These are phyloP conservation scores for Pythium guiyangense DNA, from an alignment of 352 stramenopile species.

Conservation along the genomic window DNA sequence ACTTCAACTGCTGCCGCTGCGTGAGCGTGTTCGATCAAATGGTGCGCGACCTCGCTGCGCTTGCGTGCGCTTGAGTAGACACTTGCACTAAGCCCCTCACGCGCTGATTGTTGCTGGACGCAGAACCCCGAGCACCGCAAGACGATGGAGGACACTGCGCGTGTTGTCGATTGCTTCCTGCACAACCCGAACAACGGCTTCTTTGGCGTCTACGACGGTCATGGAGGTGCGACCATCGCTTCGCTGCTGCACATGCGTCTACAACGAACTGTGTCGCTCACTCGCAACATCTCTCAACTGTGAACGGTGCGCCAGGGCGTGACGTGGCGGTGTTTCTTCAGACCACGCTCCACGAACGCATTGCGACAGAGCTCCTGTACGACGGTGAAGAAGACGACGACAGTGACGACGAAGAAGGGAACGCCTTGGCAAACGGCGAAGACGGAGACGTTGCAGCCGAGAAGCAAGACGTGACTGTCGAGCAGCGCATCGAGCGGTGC, in stretches of 20 bases:
- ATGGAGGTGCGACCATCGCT: slow-evolving; percentile 66
- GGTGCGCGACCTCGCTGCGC: slow-evolving; percentile 20
- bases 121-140: slow-evolving; percentile 72
- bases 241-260: too few species aligned
- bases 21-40: slow-evolving; percentile 80
- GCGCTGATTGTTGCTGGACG: neutral
- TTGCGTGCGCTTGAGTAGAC: neutral
- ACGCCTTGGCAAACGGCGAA: neutral
- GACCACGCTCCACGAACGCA: slow-evolving; percentile 54
- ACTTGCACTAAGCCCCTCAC: neutral
- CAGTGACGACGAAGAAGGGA: neutral
- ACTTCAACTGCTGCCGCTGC: slow-evolving; percentile 52
- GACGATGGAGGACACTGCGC: slow-evolving; percentile 81
- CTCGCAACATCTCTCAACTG: neutral
- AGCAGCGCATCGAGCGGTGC: slow-evolving; percentile 60
- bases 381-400: slow-evolving; percentile 1
- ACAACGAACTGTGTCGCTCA: too few species aligned
- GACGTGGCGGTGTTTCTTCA: slow-evolving; percentile 71
- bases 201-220: slow-evolving; percentile 75
- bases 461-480: slow-evolving; percentile 28
- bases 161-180: slow-evolving; percentile 69
- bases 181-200: slow-evolving; percentile 52
- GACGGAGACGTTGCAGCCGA: neutral
- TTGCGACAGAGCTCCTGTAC: slow-evolving; percentile 43
- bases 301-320: slow-evolving; percentile 24